These are phyloP conservation scores for Anthracocystis setariae DNA, from an alignment of 1,284 basidiomycete genomes.

Conservation along the genomic window DNA sequence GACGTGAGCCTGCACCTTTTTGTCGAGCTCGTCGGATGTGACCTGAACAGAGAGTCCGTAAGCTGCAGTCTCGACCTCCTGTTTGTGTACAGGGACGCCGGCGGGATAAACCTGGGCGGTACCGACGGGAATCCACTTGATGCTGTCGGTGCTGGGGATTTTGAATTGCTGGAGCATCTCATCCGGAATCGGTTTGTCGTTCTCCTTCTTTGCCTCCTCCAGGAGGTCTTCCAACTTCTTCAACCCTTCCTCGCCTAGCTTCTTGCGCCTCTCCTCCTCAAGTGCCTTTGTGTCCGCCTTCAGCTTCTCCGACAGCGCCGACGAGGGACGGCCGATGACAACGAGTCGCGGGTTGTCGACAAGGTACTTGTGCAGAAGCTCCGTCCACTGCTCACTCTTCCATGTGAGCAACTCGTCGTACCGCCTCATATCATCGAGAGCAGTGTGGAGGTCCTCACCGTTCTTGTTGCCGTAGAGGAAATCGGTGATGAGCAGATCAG, in stretches of 20 bases:
- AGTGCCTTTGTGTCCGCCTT: conserved; percentile 84
- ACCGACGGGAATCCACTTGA: conserved; percentile 93
- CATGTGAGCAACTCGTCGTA: conserved; percentile 76
- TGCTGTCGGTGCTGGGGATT: conserved; percentile 74
- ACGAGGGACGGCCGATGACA: conserved; percentile 87
- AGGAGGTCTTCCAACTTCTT: conserved; percentile 77
- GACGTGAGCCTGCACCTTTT: conserved; percentile 75
- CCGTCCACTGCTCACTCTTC: conserved; percentile 81
- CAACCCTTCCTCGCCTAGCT: conserved; percentile 83
- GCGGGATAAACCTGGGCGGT: conserved; percentile 69
- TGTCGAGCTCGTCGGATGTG: conserved; percentile 55
- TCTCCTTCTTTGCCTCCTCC: conserved; percentile 84
- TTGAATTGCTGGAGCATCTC: conserved; percentile 84
- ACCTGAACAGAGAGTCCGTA: conserved; percentile 28
- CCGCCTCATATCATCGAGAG: conserved; percentile 82
- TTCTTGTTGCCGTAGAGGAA: conserved; percentile 87
- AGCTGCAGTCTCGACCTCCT: conserved; percentile 9
- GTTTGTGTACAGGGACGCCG: background rate
- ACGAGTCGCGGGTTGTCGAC: conserved; percentile 61
- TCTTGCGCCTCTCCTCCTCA: conserved; percentile 76
- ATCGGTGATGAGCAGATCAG: conserved; percentile 75
- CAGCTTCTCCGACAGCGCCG: conserved; percentile 81
- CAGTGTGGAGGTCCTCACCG: conserved; percentile 79
- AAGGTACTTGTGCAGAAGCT: conserved; percentile 79
- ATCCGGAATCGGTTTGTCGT: conserved; percentile 83